Conservation (phyloP, 164 flowering plant species). For the Tetracentron sinense region DNA sequence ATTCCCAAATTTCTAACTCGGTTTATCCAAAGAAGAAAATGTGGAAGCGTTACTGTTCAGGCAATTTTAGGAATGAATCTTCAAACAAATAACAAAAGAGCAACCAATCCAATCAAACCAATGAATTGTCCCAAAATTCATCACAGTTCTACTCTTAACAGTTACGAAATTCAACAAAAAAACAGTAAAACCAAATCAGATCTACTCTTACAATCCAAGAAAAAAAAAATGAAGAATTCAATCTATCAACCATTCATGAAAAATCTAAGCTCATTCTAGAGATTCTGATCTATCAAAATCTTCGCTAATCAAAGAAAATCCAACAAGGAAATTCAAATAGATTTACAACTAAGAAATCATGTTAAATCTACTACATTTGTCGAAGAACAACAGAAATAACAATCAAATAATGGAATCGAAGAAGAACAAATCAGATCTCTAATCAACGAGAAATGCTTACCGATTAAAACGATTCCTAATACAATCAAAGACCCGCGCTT, state of each 20-base stretch:
- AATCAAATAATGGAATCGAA: not conserved
- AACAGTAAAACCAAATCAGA: not conserved
- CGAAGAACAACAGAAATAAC: not conserved
- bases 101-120: too few species aligned
- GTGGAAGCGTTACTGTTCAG: too few species aligned
- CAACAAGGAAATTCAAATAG: not conserved
- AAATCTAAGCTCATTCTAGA: not conserved
- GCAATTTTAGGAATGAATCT: too few species aligned
- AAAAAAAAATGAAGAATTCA: not conserved
- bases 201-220: not conserved
- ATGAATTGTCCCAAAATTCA: too few species aligned
- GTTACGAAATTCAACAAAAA: too few species aligned
- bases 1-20: too few species aligned
- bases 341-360: not conserved
- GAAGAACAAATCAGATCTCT: constrained; percentile 5
- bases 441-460: constrained; percentile 21
- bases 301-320: not conserved
- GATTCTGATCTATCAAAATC: not conserved
- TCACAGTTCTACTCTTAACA: too few species aligned
- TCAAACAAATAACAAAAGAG: too few species aligned
- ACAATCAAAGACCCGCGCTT: constrained; percentile 39
- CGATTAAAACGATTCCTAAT: constrained; percentile 36
- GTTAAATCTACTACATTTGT: not conserved
- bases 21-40: too few species aligned
- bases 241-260: not conserved